Base-by-base conservation (phyloP, 495 filamentous ascomycete genomes). In the Immersiella caudata region DNA sequence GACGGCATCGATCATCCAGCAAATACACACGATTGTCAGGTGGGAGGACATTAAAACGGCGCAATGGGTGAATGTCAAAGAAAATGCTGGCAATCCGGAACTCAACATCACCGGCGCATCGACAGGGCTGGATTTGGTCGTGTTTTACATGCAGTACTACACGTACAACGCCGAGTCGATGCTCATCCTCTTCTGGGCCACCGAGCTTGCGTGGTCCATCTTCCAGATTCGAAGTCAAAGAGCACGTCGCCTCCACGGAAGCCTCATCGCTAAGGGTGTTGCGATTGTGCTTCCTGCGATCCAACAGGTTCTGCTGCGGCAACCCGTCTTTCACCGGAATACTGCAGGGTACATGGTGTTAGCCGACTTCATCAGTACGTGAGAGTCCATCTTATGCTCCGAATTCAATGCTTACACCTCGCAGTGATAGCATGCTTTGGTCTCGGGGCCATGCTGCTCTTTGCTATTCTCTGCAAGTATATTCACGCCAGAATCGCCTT, bases 61-160 rank as follows among this genome's bases (percentile, higher is more conserved):
- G 18, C 79, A 85, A 61, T 78, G 77, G 50, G 51, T 77, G 8
- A 78, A 83, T 46, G 68, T 78, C 22, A 61, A 74, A 6, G 54
- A 56, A 6, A 74, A 81, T 57, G 69, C 78, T 6, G 78, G 71
- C 12, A 73, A 76, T 29, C 79, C 80, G 1, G 82, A 82, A 57
- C 69, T 84, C 11, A 80, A 78, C 66, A 79, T 84, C 64, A 78
- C 80, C 2, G 81, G 82, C n/a, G 71, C 71, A 0, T 79, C 81
- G 40, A 73, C 73, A 9, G 80, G 77, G 11, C 51, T 82, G 11
- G 81, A 84, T 56, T 65, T 80, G 26, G 75, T 80, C 0, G 74
- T 84, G 11, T 83, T 81, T 60, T 82, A 82, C 66, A 82, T 84
- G 63, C 82, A 83, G 67, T 84, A 81, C 57, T 84, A 83, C 57